Evolutionary conservation across 2,329 filamentous ascomycete genomes (phyloP), one percentile per base, ranked within the genome.

Genomic region (Penicillium sp.): DNA sequence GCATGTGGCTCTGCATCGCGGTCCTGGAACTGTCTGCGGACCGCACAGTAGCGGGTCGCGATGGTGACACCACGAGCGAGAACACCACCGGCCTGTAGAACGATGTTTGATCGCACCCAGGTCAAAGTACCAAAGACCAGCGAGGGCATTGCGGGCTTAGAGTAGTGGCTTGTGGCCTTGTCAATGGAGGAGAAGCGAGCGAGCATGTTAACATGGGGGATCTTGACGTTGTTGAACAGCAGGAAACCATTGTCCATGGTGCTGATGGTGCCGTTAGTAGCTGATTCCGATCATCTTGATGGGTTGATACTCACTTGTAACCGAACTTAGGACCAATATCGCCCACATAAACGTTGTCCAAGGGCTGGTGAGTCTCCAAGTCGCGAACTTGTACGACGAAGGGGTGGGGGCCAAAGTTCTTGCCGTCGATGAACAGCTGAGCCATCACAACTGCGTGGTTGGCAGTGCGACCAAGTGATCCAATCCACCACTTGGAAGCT

Each of bases 401-500:
- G 1, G 89, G 88, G 66, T 92, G 89, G 36, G 89, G 89, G 0
- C 90, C 89, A 60, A 86, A 86, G 16, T 79, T 76, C 73, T 88
- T 89, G 61, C 87, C 88, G 56, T 79, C 76, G 57, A 91, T 81
- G 58, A 86, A 82, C 27, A 92, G 79, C 73, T 92, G 89, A 0
- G 90, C 89, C 81, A 92, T 91, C 3, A 92, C 88, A 2, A 90
- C 85, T 1, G 89, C 89, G 67, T 91, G 82, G 69, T 90, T 92
- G 43, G 90, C 89, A 2, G 86, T 87, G 63, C 87, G 82, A 48
- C 89, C 90, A 3, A 92, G 80, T 10, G 88, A 89, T 1, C 90
- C 90, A 63, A 91, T 91, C 90, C 90, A 92, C 89, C 89, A 93
- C 69, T 93, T 93, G 32, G 87, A 88, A 0, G 89, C 83, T 1